Evolutionary conservation across 345 rosid species (phyloP).

Genomic region (Dimocarpus longan): DNA sequence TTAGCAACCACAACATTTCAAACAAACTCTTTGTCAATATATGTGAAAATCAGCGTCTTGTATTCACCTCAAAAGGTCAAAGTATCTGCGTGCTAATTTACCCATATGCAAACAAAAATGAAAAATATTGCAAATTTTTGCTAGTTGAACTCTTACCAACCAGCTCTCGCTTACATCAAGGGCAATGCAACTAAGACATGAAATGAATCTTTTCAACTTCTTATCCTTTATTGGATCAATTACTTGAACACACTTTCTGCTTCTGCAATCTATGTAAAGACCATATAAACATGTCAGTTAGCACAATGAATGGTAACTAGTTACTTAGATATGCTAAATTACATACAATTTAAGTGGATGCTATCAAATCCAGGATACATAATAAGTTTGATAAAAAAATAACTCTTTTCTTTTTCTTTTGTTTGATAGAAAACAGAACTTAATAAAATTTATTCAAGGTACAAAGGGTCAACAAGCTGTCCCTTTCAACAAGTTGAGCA

Average conservation of each 20-base stretch:
- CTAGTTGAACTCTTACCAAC: slow-evolving; percentile 71
- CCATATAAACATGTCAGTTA: slow-evolving; percentile 15
- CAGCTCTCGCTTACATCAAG: slow-evolving; percentile 97
- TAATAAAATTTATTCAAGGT: too few relatives aligned
- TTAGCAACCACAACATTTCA: not conserved
- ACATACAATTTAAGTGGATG: too few relatives aligned
- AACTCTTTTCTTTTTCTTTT: too few relatives aligned
- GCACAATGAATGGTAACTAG: not conserved
- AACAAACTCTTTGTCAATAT: not conserved
- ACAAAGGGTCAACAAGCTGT: too few relatives aligned
- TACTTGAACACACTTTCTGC: slow-evolving; percentile 74
- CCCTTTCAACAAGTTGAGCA: too few relatives aligned
- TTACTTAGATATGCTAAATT: slow-evolving; percentile 3
- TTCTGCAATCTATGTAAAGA: slow-evolving; percentile 74
- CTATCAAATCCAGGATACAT: too few relatives aligned
- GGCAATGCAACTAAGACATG: slow-evolving; percentile 72
- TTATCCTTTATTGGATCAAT: slow-evolving; percentile 56
- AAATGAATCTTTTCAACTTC: slow-evolving; percentile 41
- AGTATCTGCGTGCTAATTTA: not conserved
- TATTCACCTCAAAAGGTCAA: not conserved
- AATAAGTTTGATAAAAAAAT: too few relatives aligned
- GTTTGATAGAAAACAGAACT: too few relatives aligned
- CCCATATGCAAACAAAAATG: not conserved
- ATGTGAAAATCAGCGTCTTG: not conserved
- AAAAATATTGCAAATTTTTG: not conserved